Conservation (phyloP, 2,329 filamentous ascomycete species). For the Penicillium sp. region DNA sequence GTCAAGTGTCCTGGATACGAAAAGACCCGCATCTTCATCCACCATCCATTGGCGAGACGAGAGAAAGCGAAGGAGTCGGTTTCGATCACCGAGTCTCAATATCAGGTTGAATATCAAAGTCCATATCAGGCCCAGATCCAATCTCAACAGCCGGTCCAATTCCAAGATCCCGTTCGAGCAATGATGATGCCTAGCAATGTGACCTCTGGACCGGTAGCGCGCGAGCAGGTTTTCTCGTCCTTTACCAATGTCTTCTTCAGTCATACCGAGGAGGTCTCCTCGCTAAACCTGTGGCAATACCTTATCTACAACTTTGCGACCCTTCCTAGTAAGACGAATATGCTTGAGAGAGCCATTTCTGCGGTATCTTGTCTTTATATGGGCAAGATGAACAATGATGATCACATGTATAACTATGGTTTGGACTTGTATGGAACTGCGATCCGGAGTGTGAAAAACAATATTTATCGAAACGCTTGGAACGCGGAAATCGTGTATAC, state of each 20-base stretch:
- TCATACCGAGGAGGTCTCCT: slow-evolving; percentile 4
- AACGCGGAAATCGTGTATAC: slow-evolving; percentile 16
- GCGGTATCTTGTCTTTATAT: slow-evolving; percentile 14
- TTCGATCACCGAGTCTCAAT: background rate
- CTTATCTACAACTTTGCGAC: slow-evolving; percentile 3
- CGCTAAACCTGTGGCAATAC: slow-evolving; percentile 13
- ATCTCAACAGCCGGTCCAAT: background rate
- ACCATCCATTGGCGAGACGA: slow-evolving; percentile 7
- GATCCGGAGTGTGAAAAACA: slow-evolving; percentile 10
- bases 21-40: slow-evolving; percentile 14
- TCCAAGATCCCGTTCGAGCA: background rate
- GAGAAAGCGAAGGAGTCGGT: background rate
- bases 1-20: slow-evolving; percentile 16
- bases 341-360: slow-evolving; percentile 13
- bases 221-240: slow-evolving; percentile 13
- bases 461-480: slow-evolving; percentile 11
- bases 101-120: background rate
- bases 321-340: slow-evolving; percentile 9
- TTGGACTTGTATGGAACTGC: slow-evolving; percentile 13
- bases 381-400: slow-evolving; percentile 9
- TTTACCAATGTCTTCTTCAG: slow-evolving; percentile 9
- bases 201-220: slow-evolving; percentile 1
- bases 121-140: background rate
- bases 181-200: background rate
- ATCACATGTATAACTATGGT: slow-evolving; percentile 12